Percentiles rank a stretch among this genome's conserved stretches.
phyloP scores from a whole-genome alignment of 2,329 filamentous ascomycete genomes.

The Zasmidium cellare region DNA sequence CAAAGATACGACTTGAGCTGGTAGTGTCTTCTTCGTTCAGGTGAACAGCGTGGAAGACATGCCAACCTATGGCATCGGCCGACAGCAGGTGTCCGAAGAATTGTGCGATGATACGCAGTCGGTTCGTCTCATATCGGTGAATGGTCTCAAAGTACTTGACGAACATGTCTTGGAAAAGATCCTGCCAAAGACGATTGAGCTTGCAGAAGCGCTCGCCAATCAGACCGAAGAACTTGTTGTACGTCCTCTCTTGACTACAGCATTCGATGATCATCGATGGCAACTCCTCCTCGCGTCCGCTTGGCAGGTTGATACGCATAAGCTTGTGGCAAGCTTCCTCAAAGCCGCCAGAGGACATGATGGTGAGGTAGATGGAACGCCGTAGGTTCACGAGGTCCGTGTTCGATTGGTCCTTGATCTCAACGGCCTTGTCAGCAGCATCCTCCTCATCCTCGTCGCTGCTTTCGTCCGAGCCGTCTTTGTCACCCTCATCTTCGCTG shows the following conservation, averaged over 20 bases:
- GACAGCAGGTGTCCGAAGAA: slow-evolving; percentile 92
- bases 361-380: slow-evolving; percentile 93
- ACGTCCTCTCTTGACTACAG: slow-evolving; percentile 93
- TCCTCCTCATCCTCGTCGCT: slow-evolving; percentile 59
- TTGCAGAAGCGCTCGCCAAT: slow-evolving; percentile 95
- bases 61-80: slow-evolving; percentile 88
- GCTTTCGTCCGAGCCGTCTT: slow-evolving; percentile 59
- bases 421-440: slow-evolving; percentile 73
- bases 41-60: slow-evolving; percentile 79
- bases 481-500: slow-evolving; percentile 77
- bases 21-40: slow-evolving; percentile 97
- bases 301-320: slow-evolving; percentile 80
- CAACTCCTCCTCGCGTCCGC: slow-evolving; percentile 83
- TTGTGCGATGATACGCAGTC: slow-evolving; percentile 88
- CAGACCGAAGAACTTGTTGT: slow-evolving; percentile 94
- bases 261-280: slow-evolving; percentile 97
- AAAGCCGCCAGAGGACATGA: slow-evolving; percentile 93
- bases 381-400: slow-evolving; percentile 92
- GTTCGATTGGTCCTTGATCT: slow-evolving; percentile 98
- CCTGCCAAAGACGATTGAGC: slow-evolving; percentile 90
- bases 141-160: slow-evolving; percentile 95
- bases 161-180: slow-evolving; percentile 88
- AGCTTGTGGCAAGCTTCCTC: slow-evolving; percentile 98
- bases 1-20: slow-evolving; percentile 92
- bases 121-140: slow-evolving; percentile 94